A percentile compares a stretch with the other conserved stretches of the same genome.
Evolutionary conservation across 2,329 filamentous ascomycete species (phyloP).

Genomic region (Daldinia eschscholtzii): DNA sequence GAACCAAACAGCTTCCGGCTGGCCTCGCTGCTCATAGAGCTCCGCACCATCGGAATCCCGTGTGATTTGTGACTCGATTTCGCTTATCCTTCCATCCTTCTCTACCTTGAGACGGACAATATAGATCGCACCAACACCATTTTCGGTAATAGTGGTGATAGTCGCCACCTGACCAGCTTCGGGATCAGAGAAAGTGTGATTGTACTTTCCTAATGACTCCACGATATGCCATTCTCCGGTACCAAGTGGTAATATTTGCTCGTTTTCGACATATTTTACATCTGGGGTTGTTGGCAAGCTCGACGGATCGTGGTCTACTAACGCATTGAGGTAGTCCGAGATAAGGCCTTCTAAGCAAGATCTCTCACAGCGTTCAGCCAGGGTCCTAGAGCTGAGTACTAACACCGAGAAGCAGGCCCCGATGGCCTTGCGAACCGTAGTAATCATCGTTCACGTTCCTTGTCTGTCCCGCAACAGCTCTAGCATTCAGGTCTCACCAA

Average conservation of each 20-base stretch:
- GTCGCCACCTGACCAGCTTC: slow-evolving; percentile 36
- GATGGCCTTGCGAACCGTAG: slow-evolving; percentile 20
- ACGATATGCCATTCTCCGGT: slow-evolving; percentile 38
- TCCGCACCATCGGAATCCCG: slow-evolving; percentile 30
- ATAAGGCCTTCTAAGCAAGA: slow-evolving; percentile 30
- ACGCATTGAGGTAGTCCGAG: slow-evolving; percentile 31
- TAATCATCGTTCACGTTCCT: slow-evolving; percentile 19
- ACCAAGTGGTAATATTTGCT: slow-evolving; percentile 32
- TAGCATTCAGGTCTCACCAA: background rate
- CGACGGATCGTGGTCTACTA: slow-evolving; percentile 34
- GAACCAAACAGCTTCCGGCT: slow-evolving; percentile 35
- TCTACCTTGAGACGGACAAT: slow-evolving; percentile 35
- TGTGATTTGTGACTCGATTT: slow-evolving; percentile 38
- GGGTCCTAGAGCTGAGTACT: slow-evolving; percentile 10
- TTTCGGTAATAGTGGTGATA: slow-evolving; percentile 36
- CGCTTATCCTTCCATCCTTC: slow-evolving; percentile 34
- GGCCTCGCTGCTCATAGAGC: slow-evolving; percentile 27
- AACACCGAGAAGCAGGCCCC: slow-evolving; percentile 19
- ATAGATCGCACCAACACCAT: slow-evolving; percentile 37
- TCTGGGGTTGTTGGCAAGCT: slow-evolving; percentile 27
- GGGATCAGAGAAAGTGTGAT: slow-evolving; percentile 38
- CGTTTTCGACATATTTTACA: slow-evolving; percentile 38
- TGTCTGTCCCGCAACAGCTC: background rate
- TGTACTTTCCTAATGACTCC: slow-evolving; percentile 36
- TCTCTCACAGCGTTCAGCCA: slow-evolving; percentile 27